Conservation (phyloP, 169 alveolate species). For the Plasmodium relictum region DNA sequence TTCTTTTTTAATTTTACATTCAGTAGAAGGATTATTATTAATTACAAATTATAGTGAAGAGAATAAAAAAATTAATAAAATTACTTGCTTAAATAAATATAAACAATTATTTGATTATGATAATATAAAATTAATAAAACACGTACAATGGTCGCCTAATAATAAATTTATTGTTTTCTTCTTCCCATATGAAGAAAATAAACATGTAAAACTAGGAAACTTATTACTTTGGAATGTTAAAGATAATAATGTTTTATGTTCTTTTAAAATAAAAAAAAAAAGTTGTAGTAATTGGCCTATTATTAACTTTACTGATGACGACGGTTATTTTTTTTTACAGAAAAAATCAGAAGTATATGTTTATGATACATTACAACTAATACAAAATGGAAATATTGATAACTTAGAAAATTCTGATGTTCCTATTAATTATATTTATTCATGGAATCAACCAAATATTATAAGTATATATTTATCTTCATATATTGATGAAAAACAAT, state of each 20-base stretch:
- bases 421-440: constrained; percentile 17
- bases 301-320: constrained; percentile 52
- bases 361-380: constrained; percentile 28
- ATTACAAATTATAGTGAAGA: constrained; percentile 11
- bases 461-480: constrained; percentile 40
- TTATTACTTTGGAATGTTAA: constrained; percentile 18
- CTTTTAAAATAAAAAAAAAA: constrained; percentile 52
- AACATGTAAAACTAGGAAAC: constrained; percentile 17
- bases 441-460: constrained; percentile 67
- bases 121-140: constrained; percentile 34
- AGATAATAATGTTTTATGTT: constrained; percentile 26
- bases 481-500: constrained; percentile 19
- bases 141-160: constrained; percentile 69
- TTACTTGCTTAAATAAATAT: constrained; percentile 23
- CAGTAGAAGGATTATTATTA: constrained; percentile 45
- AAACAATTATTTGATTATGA: constrained; percentile 37
- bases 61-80: neutral
- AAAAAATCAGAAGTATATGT: constrained; percentile 45
- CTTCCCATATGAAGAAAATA: constrained; percentile 48
- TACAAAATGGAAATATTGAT: neutral
- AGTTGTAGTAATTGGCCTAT: constrained; percentile 66
- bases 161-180: constrained; percentile 56
- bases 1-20: constrained; percentile 44
- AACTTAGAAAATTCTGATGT: constrained; percentile 16
- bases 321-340: constrained; percentile 45